Base-by-base conservation (phyloP, 1,284 basidiomycete genomes). In the Boletus austroedulis region DNA sequence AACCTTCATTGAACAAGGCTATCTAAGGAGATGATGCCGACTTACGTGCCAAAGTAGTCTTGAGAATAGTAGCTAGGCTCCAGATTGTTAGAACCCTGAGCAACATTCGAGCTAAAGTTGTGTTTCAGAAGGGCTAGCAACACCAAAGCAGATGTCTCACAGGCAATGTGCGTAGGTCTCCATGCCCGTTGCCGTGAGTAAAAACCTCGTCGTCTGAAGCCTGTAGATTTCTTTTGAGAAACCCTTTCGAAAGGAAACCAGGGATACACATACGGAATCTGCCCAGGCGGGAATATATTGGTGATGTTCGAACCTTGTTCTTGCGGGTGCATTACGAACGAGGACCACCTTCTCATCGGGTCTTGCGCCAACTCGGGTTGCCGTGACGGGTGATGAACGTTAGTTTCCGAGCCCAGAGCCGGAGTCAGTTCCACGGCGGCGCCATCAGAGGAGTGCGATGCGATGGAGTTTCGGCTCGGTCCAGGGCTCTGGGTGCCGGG, bases 31-130 rank as follows among this genome's bases (percentile, higher is more conserved):
- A 49, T 4, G 19, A 1, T 19, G 54, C 50, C 9, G 24, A 60
- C 67, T 60, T 23, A 72, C 67, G 41, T 40, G n/a, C 34, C 47
- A 43, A 59, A 60, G 47, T 60, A 58, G 28, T 34, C 23, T 12
- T 45, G 65, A 36, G 45, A 2, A 47, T 54, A 61, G 50, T 61
- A 60, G 15, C 19, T 14, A 10, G 57, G 26, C 17, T 24, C 55
- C 14, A 43, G 17, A 31, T 48, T n/a, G 26, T 34, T 23, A 40
- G 28, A 12, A n/a, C 51, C 46, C 40, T 65, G 59, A 21, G 46
- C 15, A 34, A 54, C 38, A 31, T 50, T 53, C 26, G 56, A 4
- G 41, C 68, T 72, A 41, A 7, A 31, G 17, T 24, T 43, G 24
- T 43, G 21, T 28, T 24, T 62, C 29, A 62, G 24, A 34, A 40